Evolutionary conservation across 148 eudicot genomes (phyloP).

Genomic region (Chenopodium quinoa): DNA sequence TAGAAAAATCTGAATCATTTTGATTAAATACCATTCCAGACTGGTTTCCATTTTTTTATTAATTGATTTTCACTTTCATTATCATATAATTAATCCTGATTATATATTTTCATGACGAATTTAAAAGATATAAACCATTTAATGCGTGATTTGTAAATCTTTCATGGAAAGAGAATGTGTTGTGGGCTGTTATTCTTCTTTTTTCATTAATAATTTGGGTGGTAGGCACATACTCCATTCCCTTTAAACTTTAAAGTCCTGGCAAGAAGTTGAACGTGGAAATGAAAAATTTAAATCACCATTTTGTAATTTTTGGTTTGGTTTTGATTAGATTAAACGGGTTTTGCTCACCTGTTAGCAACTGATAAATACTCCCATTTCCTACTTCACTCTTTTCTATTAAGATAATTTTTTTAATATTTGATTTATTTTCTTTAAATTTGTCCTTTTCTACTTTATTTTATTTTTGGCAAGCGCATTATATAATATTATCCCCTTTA

Average conservation of each 20-base stretch:
- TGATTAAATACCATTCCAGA: background rate
- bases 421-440: too few relatives aligned
- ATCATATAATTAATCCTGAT: too few relatives aligned
- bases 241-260: background rate
- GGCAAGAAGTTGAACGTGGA: background rate
- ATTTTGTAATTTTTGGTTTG: background rate
- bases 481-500: too few relatives aligned
- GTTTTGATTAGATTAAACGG: background rate
- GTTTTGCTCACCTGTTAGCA: background rate
- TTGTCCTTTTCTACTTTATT: too few relatives aligned
- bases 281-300: background rate
- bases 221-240: background rate
- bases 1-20: background rate
- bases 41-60: background rate
- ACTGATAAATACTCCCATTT: background rate
- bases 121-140: background rate
- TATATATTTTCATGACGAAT: background rate
- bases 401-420: too few relatives aligned
- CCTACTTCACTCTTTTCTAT: too few relatives aligned
- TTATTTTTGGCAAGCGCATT: too few relatives aligned
- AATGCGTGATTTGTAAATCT: background rate
- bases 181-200: background rate
- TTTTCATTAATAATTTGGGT: background rate
- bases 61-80: too few relatives aligned
- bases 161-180: background rate